These are phyloP conservation scores for Scenedesmus sp. DNA, from an alignment of 163 green algal species.

Conservation along the genomic window DNA sequence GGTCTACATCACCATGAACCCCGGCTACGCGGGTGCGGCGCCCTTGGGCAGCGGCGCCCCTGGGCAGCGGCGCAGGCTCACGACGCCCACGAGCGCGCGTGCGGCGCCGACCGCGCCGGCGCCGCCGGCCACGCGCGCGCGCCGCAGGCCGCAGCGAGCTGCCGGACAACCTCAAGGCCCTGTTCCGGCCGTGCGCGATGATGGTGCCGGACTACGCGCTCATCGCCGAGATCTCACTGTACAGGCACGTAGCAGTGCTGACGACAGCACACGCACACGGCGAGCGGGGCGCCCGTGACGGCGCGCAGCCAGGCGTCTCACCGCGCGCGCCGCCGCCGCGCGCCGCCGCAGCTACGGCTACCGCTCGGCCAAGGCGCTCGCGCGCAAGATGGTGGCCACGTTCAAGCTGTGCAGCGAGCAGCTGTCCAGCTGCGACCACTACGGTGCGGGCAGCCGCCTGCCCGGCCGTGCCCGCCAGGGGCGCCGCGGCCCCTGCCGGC, in stretches of 20 bases:
- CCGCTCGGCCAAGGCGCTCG: conserved; percentile 60
- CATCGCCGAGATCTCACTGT: conserved; percentile 85
- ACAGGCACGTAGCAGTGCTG: conserved; percentile 44
- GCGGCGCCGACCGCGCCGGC: too few species aligned
- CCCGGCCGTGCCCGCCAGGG: too few species aligned
- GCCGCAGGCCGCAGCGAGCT: conserved; percentile 74
- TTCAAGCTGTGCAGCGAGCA: conserved; percentile 92
- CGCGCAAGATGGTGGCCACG: conserved; percentile 85
- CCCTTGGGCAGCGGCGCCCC: too few species aligned
- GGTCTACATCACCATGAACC: conserved; percentile 94
- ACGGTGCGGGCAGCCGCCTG: conserved; percentile 29
- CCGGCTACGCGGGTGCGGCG: conserved; percentile 63
- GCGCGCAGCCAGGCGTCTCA: neutral
- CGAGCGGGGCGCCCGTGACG: neutral
- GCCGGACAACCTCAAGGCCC: conserved; percentile 82
- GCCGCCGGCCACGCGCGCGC: too few species aligned
- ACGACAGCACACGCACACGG: neutral
- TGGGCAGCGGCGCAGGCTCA: too few species aligned
- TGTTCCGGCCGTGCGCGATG: conserved; percentile 89
- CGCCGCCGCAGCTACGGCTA: conserved; percentile 72
- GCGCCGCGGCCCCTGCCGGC: too few species aligned
- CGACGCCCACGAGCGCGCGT: too few species aligned
- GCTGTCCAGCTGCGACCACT: conserved; percentile 78
- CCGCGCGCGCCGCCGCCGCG: too few species aligned
- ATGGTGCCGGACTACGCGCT: conserved; percentile 90